These are phyloP conservation scores for Sphaerulina musiva DNA, from an alignment of 2,329 filamentous ascomycete species.

Conservation along the genomic window DNA sequence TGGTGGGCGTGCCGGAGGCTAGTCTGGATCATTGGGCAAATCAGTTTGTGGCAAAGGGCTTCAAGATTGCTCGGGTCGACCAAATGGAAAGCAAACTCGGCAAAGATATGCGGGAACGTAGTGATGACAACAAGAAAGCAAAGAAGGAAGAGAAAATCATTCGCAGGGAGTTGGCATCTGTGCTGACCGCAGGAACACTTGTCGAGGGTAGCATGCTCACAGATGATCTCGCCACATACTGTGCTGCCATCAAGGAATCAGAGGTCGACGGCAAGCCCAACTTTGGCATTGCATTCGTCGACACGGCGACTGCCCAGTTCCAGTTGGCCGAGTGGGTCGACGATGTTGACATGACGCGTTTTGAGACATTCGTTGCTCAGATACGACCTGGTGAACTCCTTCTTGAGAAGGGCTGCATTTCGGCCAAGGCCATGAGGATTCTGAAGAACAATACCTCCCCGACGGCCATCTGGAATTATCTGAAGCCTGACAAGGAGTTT, in stretches of 20 bases:
- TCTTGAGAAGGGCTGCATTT: constrained; percentile 73
- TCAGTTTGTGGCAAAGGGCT: constrained; percentile 96
- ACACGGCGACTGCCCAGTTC: constrained; percentile 93
- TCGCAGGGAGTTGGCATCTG: constrained; percentile 78
- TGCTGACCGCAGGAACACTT: constrained; percentile 84
- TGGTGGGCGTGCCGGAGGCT: constrained; percentile 95
- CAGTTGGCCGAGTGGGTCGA: constrained; percentile 88
- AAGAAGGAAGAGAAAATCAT: constrained; percentile 91
- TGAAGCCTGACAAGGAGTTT: constrained; percentile 83
- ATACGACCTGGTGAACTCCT: constrained; percentile 81
- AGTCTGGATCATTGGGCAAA: constrained; percentile 96
- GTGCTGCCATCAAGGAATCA: constrained; percentile 76
- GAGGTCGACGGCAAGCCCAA: constrained; percentile 66
- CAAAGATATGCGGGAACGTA: constrained; percentile 95
- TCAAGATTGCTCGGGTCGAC: constrained; percentile 93
- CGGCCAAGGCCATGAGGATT: constrained; percentile 82
- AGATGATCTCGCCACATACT: constrained; percentile 95
- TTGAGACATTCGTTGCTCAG: constrained; percentile 94
- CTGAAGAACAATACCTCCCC: constrained; percentile 92
- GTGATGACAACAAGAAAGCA: constrained; percentile 48
- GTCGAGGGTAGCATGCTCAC: constrained; percentile 96
- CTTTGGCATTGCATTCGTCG: constrained; percentile 90
- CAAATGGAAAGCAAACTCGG: constrained; percentile 92
- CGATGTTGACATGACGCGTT: constrained; percentile 88
- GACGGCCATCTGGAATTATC: constrained; percentile 89